Evolutionary conservation across 1,139 yeast genomes (phyloP), one percentile per base, ranked within the genome.

Genomic region (Meyerozyma elateridarum): DNA sequence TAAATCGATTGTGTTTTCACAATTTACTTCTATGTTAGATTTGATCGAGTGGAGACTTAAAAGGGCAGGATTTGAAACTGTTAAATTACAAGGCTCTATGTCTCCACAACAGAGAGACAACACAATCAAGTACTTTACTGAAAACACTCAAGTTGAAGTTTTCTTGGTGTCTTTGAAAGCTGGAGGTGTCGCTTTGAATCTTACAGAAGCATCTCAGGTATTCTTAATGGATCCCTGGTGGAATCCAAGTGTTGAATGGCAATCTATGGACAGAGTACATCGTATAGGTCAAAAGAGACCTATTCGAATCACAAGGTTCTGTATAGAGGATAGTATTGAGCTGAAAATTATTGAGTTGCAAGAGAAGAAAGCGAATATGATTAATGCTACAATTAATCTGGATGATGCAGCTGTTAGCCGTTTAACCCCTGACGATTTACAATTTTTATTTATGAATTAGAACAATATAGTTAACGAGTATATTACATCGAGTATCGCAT

Each of bases 241-340:
- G 97, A 91, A 91, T 52, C 97, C 97, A 1, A 83, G 95, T 47
- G 94, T 88, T 4, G 97, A 91, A 57, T 91, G 96, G 89, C 98
- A 91, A 56, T 84, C 95, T 30, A 95, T 95, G 63, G 99, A 93
- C 57, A 78, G 99, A 59, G 96, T 91, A 15, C 98, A 91, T 59
- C 78, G 98, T 61, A 91, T 91, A 41, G 97, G 97, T 4, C 99
- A 91, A 54, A 85, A 76, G 48, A 64, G 98, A 41, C 98, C 98
- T 0, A 95, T 91, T n/a, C 73, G 85, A 41, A 88, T 91, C 46
- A 87, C 95, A 5, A 71, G 96, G 31, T 79, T 91, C 49, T 87
- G 95, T 48, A 88, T 91, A 35, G 96, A 88, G 48, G 98, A 91
- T 57, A 85, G 96, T 50, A 93, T 93, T 32, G 99, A 93, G 62